These are phyloP conservation scores for Penicillium hesseltinei DNA, from an alignment of 2,329 filamentous ascomycete genomes.

Conservation along the genomic window DNA sequence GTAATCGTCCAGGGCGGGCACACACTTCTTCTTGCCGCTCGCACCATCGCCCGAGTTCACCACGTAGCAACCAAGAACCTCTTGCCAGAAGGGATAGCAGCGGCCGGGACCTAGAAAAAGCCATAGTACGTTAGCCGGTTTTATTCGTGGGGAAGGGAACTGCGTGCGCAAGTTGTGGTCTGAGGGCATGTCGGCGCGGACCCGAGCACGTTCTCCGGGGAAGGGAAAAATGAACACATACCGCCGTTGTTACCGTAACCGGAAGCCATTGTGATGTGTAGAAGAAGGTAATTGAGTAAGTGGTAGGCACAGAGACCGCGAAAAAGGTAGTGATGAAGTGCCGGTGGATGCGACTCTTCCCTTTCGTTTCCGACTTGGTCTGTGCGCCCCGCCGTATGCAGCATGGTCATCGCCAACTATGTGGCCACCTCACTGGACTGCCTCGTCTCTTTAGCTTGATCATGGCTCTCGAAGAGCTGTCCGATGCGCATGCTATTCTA, in stretches of 20 bases:
- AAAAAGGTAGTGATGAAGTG: constrained; percentile 26
- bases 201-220: not conserved
- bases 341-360: constrained; percentile 33
- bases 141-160: constrained; percentile 18
- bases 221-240: constrained; percentile 32
- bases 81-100: constrained; percentile 99
- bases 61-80: constrained; percentile 96
- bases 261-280: constrained; percentile 46
- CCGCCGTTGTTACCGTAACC: constrained; percentile 56
- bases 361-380: constrained; percentile 33
- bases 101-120: constrained; percentile 60
- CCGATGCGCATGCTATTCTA: constrained; percentile 57
- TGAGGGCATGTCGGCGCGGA: constrained; percentile 12
- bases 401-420: constrained; percentile 24
- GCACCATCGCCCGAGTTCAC: constrained; percentile 83
- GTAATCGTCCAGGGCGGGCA: constrained; percentile 86
- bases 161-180: constrained; percentile 20
- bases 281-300: constrained; percentile 20
- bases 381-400: constrained; percentile 29
- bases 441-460: constrained; percentile 5
- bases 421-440: constrained; percentile 29
- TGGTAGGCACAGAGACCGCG: constrained; percentile 23
- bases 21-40: constrained; percentile 83
- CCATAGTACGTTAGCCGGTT: constrained; percentile 23
- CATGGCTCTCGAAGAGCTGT: constrained; percentile 46